These are phyloP conservation scores for Colletotrichum euphorbiae DNA, from an alignment of 2,329 filamentous ascomycete species.

Conservation along the genomic window DNA sequence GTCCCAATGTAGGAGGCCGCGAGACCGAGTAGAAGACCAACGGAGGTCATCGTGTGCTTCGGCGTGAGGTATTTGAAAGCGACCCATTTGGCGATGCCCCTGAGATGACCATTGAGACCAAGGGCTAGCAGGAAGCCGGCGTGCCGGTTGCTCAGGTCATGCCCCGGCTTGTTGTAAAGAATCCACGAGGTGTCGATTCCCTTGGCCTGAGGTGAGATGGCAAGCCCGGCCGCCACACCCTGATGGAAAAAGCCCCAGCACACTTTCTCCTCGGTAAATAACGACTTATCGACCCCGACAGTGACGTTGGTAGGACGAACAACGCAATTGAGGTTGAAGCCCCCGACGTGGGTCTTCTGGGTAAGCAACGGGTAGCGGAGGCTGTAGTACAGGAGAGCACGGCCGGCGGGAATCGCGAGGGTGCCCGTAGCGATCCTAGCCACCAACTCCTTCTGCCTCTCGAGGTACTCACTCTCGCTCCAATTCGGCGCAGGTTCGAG, in stretches of 20 bases:
- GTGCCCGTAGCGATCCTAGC: conserved; percentile 89
- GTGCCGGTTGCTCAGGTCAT: conserved; percentile 93
- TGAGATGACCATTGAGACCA: conserved; percentile 94
- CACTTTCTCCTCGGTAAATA: conserved; percentile 95
- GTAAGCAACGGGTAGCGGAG: conserved; percentile 89
- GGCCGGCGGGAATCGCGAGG: conserved; percentile 87
- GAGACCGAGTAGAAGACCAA: conserved; percentile 90
- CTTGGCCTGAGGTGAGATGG: conserved; percentile 88
- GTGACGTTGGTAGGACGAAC: conserved; percentile 94
- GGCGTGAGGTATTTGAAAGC: conserved; percentile 99
- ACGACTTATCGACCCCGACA: conserved; percentile 88
- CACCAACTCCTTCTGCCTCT: conserved; percentile 91
- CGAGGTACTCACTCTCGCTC: conserved; percentile 87
- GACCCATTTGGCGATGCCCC: conserved; percentile 94
- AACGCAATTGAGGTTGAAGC: conserved; percentile 91
- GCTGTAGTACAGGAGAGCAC: conserved; percentile 88
- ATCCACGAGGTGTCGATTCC: conserved; percentile 99
- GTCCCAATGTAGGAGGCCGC: conserved; percentile 95
- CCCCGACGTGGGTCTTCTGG: conserved; percentile 88
- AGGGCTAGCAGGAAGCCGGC: conserved; percentile 92
- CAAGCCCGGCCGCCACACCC: conserved; percentile 90
- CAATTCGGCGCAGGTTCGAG: conserved; percentile 80
- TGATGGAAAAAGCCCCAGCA: conserved; percentile 99
- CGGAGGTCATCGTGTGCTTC: conserved; percentile 99
- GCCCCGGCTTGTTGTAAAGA: conserved; percentile 90